Base-by-base conservation (phyloP, 352 stramenopile species). In the Thalassiosira mediterranea region DNA sequence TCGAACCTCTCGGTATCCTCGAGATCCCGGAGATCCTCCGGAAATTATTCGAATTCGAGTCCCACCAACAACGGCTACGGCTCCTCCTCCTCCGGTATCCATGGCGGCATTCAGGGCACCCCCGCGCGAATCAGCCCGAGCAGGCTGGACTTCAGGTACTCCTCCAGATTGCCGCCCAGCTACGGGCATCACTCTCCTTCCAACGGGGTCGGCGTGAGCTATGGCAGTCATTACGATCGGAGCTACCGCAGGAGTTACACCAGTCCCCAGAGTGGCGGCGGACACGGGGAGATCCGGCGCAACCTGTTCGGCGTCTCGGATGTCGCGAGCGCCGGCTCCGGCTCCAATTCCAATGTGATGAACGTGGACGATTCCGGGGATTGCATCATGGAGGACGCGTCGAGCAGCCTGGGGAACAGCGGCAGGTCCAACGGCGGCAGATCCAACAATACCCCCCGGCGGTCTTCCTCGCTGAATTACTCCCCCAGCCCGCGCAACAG, bases 71-170 rank as follows among this genome's bases (percentile, higher is more conserved):
- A 19, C 4, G 21, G 29, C 28, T 19, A n/a, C 8, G 19, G 21
- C 0, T 44, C 31, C 21, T 31, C 56, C 13, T 63, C 54, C 21
- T 15, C 37, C 52, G 25, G 32, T 19, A 38, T 38, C 51, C 37
- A n/a, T 10, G 37, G 37, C 8, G 37, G 37, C 37, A 15, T 7
- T 59, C 21, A 15, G 15, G 51, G 5, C 51, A 4, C 17, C 51
- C 51, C 8, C 10, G 37, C 15, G 21, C 51, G 4, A 59, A 42
- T 21, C 32, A 44, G 38, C 52, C 60, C 60, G 10, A 37, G 42
- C n/a, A 13, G 63, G 7, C 37, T 72, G 19, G 63, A 72, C 32
- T 3, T 34, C 0, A 29, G 63, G 23, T 72, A 72, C 21, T 64
- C 32, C 31, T 64, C 49, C 2, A 23, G 63, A 29, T 32, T 72